Conservation (phyloP, 148 eudicot genomes). For the Nyssa sinensis region DNA sequence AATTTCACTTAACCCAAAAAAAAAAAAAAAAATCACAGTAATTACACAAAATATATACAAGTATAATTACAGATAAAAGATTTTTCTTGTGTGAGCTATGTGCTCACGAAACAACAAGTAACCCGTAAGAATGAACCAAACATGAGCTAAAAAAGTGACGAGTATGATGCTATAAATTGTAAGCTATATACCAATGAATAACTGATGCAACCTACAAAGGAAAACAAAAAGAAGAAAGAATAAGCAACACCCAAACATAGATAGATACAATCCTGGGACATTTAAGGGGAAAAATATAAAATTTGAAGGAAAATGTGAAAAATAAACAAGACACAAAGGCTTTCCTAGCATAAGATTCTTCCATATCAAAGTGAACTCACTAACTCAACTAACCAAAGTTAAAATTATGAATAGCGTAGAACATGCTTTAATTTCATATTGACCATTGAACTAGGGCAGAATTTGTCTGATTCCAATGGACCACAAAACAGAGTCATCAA, state of each 20-base stretch:
- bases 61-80: background rate
- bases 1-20: too few relatives aligned
- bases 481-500: background rate
- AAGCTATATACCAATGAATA: background rate
- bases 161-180: background rate
- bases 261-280: too few relatives aligned
- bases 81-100: background rate
- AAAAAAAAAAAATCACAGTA: too few relatives aligned
- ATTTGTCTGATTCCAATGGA: background rate
- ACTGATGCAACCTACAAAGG: background rate
- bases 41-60: too few relatives aligned
- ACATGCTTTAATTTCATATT: conserved; percentile 14
- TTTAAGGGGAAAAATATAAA: background rate
- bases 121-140: background rate
- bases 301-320: background rate
- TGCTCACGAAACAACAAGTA: too few relatives aligned
- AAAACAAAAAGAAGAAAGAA: background rate
- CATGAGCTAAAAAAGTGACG: conserved; percentile 4
- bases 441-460: background rate
- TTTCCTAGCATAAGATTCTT: background rate
- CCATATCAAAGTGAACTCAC: background rate
- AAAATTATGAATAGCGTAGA: conserved; percentile 6
- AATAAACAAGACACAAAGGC: conserved; percentile 2
- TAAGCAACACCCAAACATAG: conserved; percentile 3
- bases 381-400: background rate